A percentile compares a stretch with the other conserved stretches of the same genome.
Evolutionary conservation across 2,329 filamentous ascomycete genomes (phyloP).

Genomic region (Cordyceps pruinosa): DNA sequence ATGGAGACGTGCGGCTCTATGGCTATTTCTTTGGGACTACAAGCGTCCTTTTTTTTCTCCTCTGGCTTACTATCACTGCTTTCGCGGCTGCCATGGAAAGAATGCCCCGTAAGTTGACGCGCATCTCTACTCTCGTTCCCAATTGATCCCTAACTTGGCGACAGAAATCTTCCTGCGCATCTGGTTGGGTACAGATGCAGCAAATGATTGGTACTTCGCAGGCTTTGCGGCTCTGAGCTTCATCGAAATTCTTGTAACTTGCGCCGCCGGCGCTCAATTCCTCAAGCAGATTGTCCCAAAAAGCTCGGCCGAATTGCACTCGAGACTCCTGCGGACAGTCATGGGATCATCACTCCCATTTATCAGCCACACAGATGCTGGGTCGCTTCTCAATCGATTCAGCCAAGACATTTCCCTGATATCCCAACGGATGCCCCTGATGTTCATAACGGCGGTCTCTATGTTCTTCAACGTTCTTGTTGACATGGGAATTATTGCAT

Average conservation of each 20-base stretch:
- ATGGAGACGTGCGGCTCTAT: neutral
- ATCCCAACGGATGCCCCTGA: neutral
- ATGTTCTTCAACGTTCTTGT: neutral
- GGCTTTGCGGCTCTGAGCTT: neutral
- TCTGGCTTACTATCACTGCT: neutral
- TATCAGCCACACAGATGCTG: slow-evolving; percentile 13
- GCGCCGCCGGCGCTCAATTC: neutral
- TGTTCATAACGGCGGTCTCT: neutral
- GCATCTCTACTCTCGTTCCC: no score
- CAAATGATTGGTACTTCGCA: slow-evolving; percentile 9
- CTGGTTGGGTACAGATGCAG: slow-evolving; percentile 12
- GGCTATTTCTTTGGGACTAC: neutral
- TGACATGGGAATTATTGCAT: slow-evolving; percentile 17
- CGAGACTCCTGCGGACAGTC: neutral
- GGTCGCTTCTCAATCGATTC: slow-evolving; percentile 18
- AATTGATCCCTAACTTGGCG: no score
- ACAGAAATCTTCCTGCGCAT: no score
- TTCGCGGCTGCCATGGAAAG: neutral
- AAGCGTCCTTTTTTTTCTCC: neutral
- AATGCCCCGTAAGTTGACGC: slow-evolving; percentile 7
- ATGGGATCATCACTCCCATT: slow-evolving; percentile 14
- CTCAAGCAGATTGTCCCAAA: slow-evolving; percentile 1
- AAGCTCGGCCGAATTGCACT: neutral
- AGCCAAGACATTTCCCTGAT: slow-evolving; percentile 20
- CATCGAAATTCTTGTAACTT: neutral